Conservation (phyloP, 441 rosid genomes). For the Eutrema salsugineum region DNA sequence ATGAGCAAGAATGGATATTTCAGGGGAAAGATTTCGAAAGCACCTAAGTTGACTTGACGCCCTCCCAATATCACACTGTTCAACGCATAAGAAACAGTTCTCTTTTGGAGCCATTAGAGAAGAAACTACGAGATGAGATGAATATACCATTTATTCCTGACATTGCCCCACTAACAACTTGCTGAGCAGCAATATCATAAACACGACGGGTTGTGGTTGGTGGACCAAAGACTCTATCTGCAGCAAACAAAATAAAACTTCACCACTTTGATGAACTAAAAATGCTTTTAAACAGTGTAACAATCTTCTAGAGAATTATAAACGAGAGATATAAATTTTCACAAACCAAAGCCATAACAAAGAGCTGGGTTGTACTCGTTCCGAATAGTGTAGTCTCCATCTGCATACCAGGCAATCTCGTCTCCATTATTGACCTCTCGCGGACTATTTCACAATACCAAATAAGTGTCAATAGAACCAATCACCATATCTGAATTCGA, state of each 20-base stretch:
- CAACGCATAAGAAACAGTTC: background rate
- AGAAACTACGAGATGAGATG: background rate
- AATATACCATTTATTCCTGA: slow-evolving; percentile 80
- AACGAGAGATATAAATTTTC: background rate
- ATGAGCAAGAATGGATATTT: background rate
- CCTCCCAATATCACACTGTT: slow-evolving; percentile 7
- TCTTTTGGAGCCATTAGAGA: background rate
- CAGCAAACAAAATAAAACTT: background rate
- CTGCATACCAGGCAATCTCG: slow-evolving; percentile 93
- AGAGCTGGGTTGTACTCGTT: slow-evolving; percentile 70
- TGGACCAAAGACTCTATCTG: slow-evolving; percentile 94
- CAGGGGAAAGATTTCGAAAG: slow-evolving; percentile 1
- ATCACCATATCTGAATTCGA: too few species aligned
- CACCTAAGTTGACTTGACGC: background rate
- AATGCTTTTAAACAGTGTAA: background rate
- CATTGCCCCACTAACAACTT: slow-evolving; percentile 85
- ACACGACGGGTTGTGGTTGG: slow-evolving; percentile 91
- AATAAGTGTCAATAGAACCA: slow-evolving; percentile 1
- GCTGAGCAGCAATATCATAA: slow-evolving; percentile 89
- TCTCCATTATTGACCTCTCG: slow-evolving; percentile 86
- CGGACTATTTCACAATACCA: slow-evolving; percentile 38
- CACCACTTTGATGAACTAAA: background rate
- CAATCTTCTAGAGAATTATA: background rate
- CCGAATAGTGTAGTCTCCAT: slow-evolving; percentile 73
- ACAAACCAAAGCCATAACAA: slow-evolving; percentile 86